Evolutionary conservation across 441 rosid species (phyloP).

Genomic region (Corymbia citriodora): DNA sequence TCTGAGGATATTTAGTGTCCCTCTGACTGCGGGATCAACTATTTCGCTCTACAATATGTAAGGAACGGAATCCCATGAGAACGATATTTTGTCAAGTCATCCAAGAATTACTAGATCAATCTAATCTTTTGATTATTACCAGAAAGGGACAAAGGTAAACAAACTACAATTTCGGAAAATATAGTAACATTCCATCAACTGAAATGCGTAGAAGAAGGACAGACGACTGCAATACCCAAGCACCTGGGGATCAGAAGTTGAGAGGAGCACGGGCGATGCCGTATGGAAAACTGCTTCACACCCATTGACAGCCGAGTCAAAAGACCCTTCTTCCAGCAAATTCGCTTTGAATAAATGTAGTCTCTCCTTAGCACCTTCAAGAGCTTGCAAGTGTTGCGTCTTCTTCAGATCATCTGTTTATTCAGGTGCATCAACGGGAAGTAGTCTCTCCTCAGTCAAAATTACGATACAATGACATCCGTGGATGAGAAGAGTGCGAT

Average conservation of each 20-base stretch:
- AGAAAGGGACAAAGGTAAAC: background rate
- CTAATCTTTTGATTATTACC: background rate
- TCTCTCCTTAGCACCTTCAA: conserved; percentile 37
- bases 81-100: background rate
- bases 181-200: background rate
- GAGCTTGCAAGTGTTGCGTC: conserved; percentile 26
- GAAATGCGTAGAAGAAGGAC: background rate
- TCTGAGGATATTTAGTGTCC: background rate
- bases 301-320: conserved; percentile 26
- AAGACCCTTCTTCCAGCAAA: conserved; percentile 52
- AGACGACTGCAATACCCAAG: background rate
- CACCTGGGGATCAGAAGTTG: conserved; percentile 26
- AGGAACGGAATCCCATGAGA: background rate
- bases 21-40: background rate
- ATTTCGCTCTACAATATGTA: background rate
- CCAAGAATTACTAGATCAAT: background rate
- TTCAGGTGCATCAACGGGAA: background rate
- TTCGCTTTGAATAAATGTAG: conserved; percentile 23
- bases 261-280: conserved; percentile 24
- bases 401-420: conserved; percentile 25
- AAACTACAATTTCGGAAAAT: background rate
- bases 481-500: background rate
- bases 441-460: background rate
- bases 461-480: background rate
- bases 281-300: conserved; percentile 42